Evolutionary conservation across 805 yeast genomes (phyloP).

Genomic region (Metschnikowia shivogae): DNA sequence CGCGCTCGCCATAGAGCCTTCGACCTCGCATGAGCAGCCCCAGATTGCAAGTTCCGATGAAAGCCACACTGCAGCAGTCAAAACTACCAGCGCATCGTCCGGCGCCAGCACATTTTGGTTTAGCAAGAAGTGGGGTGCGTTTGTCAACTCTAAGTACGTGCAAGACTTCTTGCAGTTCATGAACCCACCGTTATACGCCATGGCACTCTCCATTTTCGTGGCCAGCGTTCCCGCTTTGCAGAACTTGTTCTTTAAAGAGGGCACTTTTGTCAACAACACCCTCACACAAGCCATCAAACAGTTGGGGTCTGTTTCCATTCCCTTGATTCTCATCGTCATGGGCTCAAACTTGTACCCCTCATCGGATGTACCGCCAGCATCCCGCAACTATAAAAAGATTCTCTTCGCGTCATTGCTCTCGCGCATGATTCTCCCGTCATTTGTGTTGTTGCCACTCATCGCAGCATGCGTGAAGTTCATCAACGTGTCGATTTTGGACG

Average conservation of each 20-base stretch:
- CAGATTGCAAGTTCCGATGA: neutral
- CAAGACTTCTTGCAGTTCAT: constrained; percentile 40
- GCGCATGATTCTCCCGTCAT: constrained; percentile 74
- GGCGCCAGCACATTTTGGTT: neutral
- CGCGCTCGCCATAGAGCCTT: constrained; percentile 8
- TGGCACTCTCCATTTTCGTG: constrained; percentile 63
- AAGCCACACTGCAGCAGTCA: neutral
- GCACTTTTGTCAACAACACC: constrained; percentile 63
- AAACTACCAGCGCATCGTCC: neutral
- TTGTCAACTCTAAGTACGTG: constrained; percentile 10
- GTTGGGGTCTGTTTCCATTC: constrained; percentile 72
- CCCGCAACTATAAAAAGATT: constrained; percentile 57
- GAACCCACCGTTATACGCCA: constrained; percentile 84
- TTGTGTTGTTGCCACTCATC: constrained; percentile 62
- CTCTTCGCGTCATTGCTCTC: constrained; percentile 67
- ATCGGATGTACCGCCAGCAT: constrained; percentile 60
- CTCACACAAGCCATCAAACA: constrained; percentile 59
- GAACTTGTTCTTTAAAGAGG: constrained; percentile 48
- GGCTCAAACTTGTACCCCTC: constrained; percentile 78
- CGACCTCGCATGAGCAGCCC: neutral
- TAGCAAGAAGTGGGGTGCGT: constrained; percentile 4
- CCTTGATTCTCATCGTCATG: constrained; percentile 67
- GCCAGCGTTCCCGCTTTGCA: constrained; percentile 63
- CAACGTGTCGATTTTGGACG: constrained; percentile 66
- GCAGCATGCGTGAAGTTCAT: constrained; percentile 60